Percentiles rank a stretch among this genome's conserved stretches.
These are phyloP conservation scores for Penicillium arizonense DNA, from an alignment of 495 filamentous ascomycete genomes.

Conservation along the genomic window DNA sequence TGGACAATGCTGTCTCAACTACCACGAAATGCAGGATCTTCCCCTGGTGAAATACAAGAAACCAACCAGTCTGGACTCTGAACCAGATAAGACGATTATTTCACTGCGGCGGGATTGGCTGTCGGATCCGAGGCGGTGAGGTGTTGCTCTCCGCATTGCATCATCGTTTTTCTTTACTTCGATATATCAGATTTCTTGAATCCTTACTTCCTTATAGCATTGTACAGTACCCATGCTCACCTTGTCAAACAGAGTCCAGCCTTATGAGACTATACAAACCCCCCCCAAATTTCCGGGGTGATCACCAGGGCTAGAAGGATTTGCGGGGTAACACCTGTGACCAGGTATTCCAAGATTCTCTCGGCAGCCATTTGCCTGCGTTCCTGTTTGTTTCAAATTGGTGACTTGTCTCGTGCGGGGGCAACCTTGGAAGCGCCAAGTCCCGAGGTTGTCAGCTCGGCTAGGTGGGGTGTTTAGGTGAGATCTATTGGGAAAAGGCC, in stretches of 20 bases:
- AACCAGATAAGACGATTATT: slow-evolving; percentile 17
- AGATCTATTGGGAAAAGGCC: too few species aligned
- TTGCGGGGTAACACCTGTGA: slow-evolving; percentile 4
- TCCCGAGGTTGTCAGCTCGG: neutral
- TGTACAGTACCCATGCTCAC: neutral
- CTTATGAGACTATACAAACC: neutral
- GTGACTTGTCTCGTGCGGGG: neutral
- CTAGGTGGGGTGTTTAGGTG: too few species aligned
- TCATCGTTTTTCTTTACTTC: slow-evolving; percentile 11
- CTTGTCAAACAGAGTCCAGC: neutral
- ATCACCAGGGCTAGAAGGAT: slow-evolving; percentile 1
- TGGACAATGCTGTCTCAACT: slow-evolving; percentile 9
- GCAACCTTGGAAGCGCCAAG: neutral
- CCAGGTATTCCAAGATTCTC: neutral
- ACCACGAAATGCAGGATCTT: too few species aligned
- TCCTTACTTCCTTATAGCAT: too few species aligned
- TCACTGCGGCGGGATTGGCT: slow-evolving; percentile 15
- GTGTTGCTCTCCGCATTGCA: slow-evolving; percentile 25
- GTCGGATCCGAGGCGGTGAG: slow-evolving; percentile 23
- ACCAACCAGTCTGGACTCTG: neutral
- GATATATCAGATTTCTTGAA: too few species aligned
- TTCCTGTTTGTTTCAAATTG: too few species aligned
- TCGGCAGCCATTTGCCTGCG: neutral
- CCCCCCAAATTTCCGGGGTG: neutral
- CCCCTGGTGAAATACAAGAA: neutral